phyloP scores from a whole-genome alignment of 2,329 filamentous ascomycete species.

The Clonostachys rosea region DNA sequence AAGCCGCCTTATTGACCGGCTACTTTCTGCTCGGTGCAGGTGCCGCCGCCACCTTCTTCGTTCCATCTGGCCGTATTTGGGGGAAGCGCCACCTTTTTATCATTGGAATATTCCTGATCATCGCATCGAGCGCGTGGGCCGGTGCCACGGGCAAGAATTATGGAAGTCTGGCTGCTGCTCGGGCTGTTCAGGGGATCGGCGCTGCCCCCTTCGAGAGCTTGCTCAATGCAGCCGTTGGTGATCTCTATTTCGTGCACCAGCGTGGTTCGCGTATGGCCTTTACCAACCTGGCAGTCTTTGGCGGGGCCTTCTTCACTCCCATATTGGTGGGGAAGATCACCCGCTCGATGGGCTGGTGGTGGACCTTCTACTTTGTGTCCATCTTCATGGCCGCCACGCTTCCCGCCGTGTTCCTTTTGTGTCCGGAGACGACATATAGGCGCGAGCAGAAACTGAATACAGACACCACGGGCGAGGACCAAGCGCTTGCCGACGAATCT shows the following conservation, averaged over 20 bases:
- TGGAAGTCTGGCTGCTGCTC: constrained; percentile 67
- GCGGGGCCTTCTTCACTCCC: constrained; percentile 64
- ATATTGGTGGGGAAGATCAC: constrained; percentile 90
- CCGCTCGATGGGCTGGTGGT: constrained; percentile 69
- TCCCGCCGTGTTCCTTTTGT: constrained; percentile 69
- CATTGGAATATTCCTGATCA: constrained; percentile 68
- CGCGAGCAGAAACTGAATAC: constrained; percentile 65
- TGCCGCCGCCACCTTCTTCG: constrained; percentile 76
- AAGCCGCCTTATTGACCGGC: constrained; percentile 77
- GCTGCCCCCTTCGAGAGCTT: constrained; percentile 86
- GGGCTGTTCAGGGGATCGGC: constrained; percentile 82
- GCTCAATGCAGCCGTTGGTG: constrained; percentile 83
- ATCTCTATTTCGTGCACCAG: constrained; percentile 85
- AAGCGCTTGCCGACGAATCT: constrained; percentile 4
- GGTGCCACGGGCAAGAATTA: constrained; percentile 66
- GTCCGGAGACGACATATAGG: constrained; percentile 78
- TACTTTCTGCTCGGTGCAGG: constrained; percentile 84
- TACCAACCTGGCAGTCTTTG: constrained; percentile 53
- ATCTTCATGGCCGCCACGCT: constrained; percentile 74
- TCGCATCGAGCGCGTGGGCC: constrained; percentile 74
- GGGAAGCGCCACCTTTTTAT: constrained; percentile 89
- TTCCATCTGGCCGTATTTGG: constrained; percentile 84
- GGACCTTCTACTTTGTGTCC: constrained; percentile 84
- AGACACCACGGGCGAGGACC: constrained; percentile 48
- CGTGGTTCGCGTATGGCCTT: constrained; percentile 85